phyloP scores from a whole-genome alignment of 805 yeast genomes.

The Zygoascus ofunaensis region DNA sequence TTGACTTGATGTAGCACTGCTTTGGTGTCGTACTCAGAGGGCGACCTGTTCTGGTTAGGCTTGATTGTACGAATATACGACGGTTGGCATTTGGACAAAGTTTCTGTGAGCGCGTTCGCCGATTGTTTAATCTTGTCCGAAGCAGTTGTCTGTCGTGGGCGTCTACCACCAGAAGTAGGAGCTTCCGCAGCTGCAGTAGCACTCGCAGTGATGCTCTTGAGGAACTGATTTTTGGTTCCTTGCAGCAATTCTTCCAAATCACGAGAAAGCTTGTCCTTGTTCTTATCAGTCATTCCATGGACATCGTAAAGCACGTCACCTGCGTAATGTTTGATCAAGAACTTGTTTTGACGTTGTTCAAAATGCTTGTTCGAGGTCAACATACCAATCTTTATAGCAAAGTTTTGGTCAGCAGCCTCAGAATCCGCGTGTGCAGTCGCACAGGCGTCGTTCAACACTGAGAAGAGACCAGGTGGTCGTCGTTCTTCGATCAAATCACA shows the following conservation, averaged over 20 bases:
- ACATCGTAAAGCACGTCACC: conserved; percentile 96
- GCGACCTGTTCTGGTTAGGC: conserved; percentile 89
- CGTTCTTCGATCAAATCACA: conserved; percentile 91
- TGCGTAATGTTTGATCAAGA: conserved; percentile 91
- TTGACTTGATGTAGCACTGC: conserved; percentile 94
- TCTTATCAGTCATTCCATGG: conserved; percentile 87
- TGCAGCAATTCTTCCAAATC: conserved; percentile 74
- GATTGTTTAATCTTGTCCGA: conserved; percentile 87
- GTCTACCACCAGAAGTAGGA: conserved; percentile 35
- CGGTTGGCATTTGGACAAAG: conserved; percentile 84
- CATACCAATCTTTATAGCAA: conserved; percentile 82
- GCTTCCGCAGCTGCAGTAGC: conserved; percentile 46
- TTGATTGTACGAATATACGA: conserved; percentile 96
- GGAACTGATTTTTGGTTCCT: conserved; percentile 59
- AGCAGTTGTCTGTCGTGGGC: conserved; percentile 89
- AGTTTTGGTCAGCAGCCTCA: conserved; percentile 91
- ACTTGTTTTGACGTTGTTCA: conserved; percentile 79
- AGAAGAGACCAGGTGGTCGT: conserved; percentile 94
- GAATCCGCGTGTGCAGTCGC: conserved; percentile 99
- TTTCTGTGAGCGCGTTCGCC: conserved; percentile 84
- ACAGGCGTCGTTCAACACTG: conserved; percentile 91
- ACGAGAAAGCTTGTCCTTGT: conserved; percentile 86
- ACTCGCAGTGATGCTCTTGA: conserved; percentile 52
- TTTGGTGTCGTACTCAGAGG: conserved; percentile 76
- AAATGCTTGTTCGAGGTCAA: conserved; percentile 78